phyloP scores from a whole-genome alignment of 2,329 filamentous ascomycete species.

The Trichoderma harzianum region DNA sequence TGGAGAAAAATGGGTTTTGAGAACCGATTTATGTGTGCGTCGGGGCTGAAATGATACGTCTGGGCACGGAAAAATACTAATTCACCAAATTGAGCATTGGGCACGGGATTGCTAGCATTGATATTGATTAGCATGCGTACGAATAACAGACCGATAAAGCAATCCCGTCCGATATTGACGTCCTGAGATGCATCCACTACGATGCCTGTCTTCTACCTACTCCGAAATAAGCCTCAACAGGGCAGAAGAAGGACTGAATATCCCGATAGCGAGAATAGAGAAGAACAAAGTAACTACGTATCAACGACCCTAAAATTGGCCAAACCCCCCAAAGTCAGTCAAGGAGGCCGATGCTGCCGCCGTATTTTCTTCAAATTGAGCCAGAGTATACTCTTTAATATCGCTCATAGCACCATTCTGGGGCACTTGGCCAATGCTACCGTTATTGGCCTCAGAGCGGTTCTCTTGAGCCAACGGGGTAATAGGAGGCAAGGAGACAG shows the following conservation, averaged over 20 bases:
- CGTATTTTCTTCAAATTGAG: background rate
- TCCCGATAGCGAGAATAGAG: no score
- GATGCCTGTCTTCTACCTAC: background rate
- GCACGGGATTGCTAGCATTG: background rate
- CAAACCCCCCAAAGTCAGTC: background rate
- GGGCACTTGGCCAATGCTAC: background rate
- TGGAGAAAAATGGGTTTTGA: conserved; percentile 88
- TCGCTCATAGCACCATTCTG: background rate
- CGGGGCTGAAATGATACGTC: background rate
- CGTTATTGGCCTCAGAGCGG: background rate
- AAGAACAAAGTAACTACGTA: background rate
- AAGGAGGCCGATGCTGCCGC: background rate
- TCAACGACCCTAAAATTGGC: background rate
- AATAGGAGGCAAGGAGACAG: background rate
- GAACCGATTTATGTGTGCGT: conserved; percentile 74
- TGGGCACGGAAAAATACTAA: background rate
- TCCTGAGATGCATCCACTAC: background rate
- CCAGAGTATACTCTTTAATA: background rate
- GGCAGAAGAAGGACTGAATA: background rate
- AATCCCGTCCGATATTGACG: background rate
- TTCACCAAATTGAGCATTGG: background rate
- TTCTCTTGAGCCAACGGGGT: background rate
- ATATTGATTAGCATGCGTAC: background rate
- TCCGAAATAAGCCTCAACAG: background rate
- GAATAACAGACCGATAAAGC: no score